Base-by-base conservation (phyloP, 176 grass and related monocot genomes). In the Puya raimondii region DNA sequence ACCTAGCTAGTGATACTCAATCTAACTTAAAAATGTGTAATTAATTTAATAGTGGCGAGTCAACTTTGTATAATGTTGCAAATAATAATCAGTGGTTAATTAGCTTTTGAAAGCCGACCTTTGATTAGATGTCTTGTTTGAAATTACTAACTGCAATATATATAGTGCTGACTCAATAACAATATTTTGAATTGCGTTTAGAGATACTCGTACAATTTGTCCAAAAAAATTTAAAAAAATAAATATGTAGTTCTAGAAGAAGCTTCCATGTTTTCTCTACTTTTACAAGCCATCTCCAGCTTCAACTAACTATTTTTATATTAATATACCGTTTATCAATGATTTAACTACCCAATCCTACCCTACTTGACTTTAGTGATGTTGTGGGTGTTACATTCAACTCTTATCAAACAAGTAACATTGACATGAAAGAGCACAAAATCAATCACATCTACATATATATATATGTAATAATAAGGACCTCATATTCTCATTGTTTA, bases 281-380 rank as follows among this genome's bases (percentile, higher is more conserved):
- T 72, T 64, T 11, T 48, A 76, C 73, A 87, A 83, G 72, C 64
- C 70, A 33, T 15, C 29, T 82, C 83, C 56, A 70, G 69, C 70
- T 51, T 67, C 81, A 86, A 83, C 85, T 76, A 91, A 82, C 82
- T 51, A 54, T 56, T 80, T 71, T 76, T 68, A 50, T 2, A 86
- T 76, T 68, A 22, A 49, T 84, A 84, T 76, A 93, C 83, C 78
- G 86, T 89, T 93, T 85, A 64, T 70, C 74, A 51, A 71, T 51
- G 51, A 20, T 16, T 63, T 11, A 13, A 29, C 70, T 74, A 8
- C 57, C 83, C 66, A 29, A 87, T 77, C 61, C 72, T 68, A 69
- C 53, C 68, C 67, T 61, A 61, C 16, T 15, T 64, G 22, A 50
- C 67, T 50, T 68, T 48, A 50, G 49, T 65, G 63, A 71, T 57